phyloP scores from a whole-genome alignment of 106 monocot species.

The Allium sativum region DNA sequence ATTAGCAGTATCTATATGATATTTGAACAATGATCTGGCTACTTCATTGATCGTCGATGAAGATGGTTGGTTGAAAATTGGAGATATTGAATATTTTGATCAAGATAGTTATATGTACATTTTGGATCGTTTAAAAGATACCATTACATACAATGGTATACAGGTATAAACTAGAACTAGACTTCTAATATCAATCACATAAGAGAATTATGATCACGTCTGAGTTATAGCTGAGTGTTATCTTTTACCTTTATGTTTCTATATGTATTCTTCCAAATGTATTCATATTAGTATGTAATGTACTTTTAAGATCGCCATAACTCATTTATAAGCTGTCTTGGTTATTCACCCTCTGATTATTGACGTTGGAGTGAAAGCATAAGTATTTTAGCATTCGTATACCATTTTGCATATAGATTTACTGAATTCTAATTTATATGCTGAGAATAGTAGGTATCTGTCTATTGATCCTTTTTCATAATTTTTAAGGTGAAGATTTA shows the following conservation, averaged over 20 bases:
- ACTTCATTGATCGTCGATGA: constrained; percentile 23
- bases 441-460: no score
- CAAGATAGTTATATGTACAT: constrained; percentile 56
- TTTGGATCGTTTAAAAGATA: constrained; percentile 69
- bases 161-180: constrained; percentile 33
- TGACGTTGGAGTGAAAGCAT: constrained; percentile 64
- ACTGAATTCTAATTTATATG: neutral
- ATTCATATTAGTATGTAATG: no score
- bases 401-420: neutral
- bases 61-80: constrained; percentile 63
- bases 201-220: no score
- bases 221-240: no score
- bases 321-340: constrained; percentile 61
- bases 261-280: no score
- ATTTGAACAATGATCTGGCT: constrained; percentile 44
- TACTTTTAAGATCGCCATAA: constrained; percentile 67
- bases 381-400: neutral
- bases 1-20: no score
- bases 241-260: no score
- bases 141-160: constrained; percentile 80
- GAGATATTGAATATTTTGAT: constrained; percentile 72
- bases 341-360: constrained; percentile 46
- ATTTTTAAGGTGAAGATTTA: constrained; percentile 47
- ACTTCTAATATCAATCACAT: neutral
- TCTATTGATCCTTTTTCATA: constrained; percentile 5